phyloP scores from a whole-genome alignment of 352 stramenopile genomes.

The Phytophthora pistaciae region DNA sequence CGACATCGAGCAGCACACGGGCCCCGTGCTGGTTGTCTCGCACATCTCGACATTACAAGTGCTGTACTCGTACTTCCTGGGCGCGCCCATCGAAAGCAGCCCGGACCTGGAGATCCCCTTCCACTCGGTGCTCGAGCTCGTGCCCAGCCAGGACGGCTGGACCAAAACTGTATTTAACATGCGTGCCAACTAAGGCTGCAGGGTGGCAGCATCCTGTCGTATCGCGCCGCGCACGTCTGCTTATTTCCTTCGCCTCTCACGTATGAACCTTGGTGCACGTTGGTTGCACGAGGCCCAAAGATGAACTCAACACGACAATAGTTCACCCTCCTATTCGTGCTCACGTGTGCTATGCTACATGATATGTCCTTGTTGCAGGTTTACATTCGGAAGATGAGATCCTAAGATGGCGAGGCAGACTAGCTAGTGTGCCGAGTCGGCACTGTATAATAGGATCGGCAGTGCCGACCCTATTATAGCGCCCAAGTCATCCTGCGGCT shows the following conservation, averaged over 20 bases:
- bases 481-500: no score
- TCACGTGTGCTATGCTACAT: constrained; percentile 29
- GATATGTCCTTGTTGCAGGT: constrained; percentile 15
- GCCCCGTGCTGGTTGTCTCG: constrained; percentile 85
- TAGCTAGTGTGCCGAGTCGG: no score
- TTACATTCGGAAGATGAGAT: no score
- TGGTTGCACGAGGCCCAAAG: constrained; percentile 9
- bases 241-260: constrained; percentile 20
- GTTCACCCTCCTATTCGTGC: constrained; percentile 15
- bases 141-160: constrained; percentile 83
- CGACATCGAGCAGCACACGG: constrained; percentile 92
- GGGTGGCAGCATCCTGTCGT: constrained; percentile 13
- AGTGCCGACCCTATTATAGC: no score
- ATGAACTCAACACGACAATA: constrained; percentile 34
- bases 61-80: constrained; percentile 90
- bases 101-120: constrained; percentile 86
- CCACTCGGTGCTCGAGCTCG: constrained; percentile 85
- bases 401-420: no score
- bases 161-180: constrained; percentile 90
- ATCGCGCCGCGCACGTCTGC: constrained; percentile 8
- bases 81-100: constrained; percentile 81
- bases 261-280: constrained; percentile 26
- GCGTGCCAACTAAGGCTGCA: constrained; percentile 43
- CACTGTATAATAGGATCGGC: no score
- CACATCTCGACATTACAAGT: constrained; percentile 89